Percentiles rank a stretch among this genome's conserved stretches.
Evolutionary conservation across 1,284 basidiomycete genomes (phyloP).

Genomic region (Microbotryum silenes-acaulis): DNA sequence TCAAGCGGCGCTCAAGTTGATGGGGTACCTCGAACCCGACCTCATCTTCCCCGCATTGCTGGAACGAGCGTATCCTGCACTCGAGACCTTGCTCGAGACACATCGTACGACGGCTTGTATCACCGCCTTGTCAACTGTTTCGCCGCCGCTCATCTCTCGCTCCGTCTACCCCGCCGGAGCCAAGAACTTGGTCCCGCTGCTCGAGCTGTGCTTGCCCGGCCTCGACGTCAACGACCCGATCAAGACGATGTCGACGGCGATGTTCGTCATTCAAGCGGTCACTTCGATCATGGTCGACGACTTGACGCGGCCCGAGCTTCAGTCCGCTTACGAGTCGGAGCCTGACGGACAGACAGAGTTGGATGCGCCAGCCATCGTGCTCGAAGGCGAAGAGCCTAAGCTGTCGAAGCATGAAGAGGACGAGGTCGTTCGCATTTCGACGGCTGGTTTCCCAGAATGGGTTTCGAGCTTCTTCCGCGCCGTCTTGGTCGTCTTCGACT

Average conservation of each 20-base stretch:
- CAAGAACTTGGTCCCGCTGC: conserved; percentile 76
- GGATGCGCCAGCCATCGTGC: conserved; percentile 24
- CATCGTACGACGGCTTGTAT: conserved; percentile 86
- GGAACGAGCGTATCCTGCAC: conserved; percentile 80
- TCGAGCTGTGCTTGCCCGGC: conserved; percentile 84
- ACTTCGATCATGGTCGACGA: conserved; percentile 65
- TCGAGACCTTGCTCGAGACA: conserved; percentile 91
- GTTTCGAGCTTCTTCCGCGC: conserved; percentile 77
- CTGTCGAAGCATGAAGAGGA: conserved; percentile 65
- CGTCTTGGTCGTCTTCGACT: conserved; percentile 79
- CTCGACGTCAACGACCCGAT: conserved; percentile 90
- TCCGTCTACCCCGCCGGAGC: conserved; percentile 70
- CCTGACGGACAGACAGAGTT: not conserved
- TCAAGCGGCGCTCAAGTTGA: conserved; percentile 56
- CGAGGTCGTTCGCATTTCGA: conserved; percentile 63
- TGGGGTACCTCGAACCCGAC: conserved; percentile 75
- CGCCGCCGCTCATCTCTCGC: conserved; percentile 70
- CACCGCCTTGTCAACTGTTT: conserved; percentile 73
- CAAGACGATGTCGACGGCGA: conserved; percentile 60
- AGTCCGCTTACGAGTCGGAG: conserved; percentile 18
- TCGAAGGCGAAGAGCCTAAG: conserved; percentile 42
- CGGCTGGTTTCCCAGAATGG: conserved; percentile 80
- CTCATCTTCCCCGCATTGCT: conserved; percentile 87
- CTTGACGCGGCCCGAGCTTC: conserved; percentile 47
- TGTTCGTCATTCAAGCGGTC: conserved; percentile 37